Conservation (phyloP, 2,329 filamentous ascomycete species). For the Arthrobotrys sinensis region DNA sequence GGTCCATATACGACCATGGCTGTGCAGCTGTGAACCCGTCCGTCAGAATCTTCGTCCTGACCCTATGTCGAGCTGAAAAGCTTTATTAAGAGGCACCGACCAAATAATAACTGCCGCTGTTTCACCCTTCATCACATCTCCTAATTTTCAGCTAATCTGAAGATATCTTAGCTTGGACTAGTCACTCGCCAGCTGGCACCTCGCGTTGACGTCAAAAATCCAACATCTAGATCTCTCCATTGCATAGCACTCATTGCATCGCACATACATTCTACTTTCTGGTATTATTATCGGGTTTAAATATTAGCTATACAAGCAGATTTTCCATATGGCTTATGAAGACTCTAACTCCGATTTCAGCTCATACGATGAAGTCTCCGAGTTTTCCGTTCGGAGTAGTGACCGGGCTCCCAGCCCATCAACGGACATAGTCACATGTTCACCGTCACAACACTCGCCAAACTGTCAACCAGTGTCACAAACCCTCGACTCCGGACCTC, state of each 20-base stretch:
- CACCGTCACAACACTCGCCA: conserved; percentile 34
- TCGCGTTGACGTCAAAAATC: conserved; percentile 17
- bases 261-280: no score
- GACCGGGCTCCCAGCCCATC: conserved; percentile 21
- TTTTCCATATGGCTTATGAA: conserved; percentile 3
- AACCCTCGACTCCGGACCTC: conserved; percentile 13
- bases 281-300: no score
- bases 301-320: no score
- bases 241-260: no score
- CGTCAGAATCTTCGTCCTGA: no score
- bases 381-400: conserved; percentile 6
- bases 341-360: conserved; percentile 22
- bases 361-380: conserved; percentile 21
- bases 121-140: not conserved
- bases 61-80: no score
- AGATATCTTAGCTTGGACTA: not conserved
- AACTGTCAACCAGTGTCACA: conserved; percentile 35
- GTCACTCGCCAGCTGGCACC: conserved; percentile 2
- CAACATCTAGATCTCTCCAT: not conserved
- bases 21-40: no score
- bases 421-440: conserved; percentile 54
- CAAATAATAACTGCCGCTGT: no score
- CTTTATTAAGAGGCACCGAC: no score
- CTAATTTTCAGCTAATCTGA: not conserved
- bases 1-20: no score